Base-by-base conservation (phyloP, 1,139 yeast species). In the Protomyces pachydermus region DNA sequence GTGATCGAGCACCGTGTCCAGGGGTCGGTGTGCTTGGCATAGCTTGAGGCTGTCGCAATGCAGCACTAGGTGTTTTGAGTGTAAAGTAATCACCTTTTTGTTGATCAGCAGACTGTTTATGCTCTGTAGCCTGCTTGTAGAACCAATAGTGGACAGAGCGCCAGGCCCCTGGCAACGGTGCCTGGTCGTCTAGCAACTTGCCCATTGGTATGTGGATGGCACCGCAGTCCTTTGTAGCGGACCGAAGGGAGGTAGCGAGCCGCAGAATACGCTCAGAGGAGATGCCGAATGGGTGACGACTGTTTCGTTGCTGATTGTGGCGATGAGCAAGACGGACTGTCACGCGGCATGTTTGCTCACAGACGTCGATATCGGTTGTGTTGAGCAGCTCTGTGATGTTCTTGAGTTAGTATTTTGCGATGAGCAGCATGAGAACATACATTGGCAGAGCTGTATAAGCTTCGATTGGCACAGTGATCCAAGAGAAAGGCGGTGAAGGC, bases 391-490 rank as follows among this genome's bases (percentile, higher is more conserved):
- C 79, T 67, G 80, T 83, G 65, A 91, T 79, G 61, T 86, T 38
- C 62, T 58, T 18, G 18, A 5, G 32, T 18, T 25, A n/a, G 55
- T 16, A n/a, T n/a, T n/a, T 3, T 6, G 4, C 25, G 10, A 16
- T 8, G 25, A 20, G 23, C 18, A 8, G 18, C 25, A 9, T 16
- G 23, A 16, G 4, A 12, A 20, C 56, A n/a, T 51, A 58, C 79
- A 65, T 87, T 85, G 20, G 85, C 79, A 2, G 68, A 66, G n/a
- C 58, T 60, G 74, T 88, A 91, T 18, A 89, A 79, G 63, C 81
- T 81, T 67, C 89, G 80, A 70, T 86, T 85, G 28, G 85, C 79
- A 67, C 95, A 87, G 70, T 88, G 84, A 54, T 86, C 89, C 60
- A 91, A 76, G 56, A 91, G 76, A 66, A 83, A 75, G 45, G 82